Conservation (phyloP, 2,329 filamentous ascomycete species). For the Cladorrhinum sp. region DNA sequence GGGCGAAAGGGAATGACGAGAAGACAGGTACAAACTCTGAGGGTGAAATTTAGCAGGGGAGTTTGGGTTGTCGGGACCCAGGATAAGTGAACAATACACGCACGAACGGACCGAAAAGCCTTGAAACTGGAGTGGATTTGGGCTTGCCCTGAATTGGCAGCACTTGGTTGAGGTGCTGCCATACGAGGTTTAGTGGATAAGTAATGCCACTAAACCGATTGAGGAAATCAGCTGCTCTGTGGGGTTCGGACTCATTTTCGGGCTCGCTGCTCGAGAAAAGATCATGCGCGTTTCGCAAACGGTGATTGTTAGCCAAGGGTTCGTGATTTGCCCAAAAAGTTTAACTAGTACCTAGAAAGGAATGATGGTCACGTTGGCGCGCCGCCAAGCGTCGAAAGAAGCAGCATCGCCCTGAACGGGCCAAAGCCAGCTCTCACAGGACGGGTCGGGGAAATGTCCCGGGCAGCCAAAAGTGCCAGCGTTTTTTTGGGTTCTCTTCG, state of each 20-base stretch:
- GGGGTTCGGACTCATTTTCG: conserved; percentile 18
- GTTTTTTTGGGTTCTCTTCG: not conserved
- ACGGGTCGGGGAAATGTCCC: conserved; percentile 23
- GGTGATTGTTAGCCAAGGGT: conserved; percentile 13
- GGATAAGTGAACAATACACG: conserved; percentile 8
- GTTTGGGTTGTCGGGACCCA: conserved; percentile 6
- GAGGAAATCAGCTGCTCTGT: conserved; percentile 10
- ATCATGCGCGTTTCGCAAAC: conserved; percentile 26
- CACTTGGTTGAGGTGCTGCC: conserved; percentile 1
- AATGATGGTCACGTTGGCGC: conserved; percentile 19
- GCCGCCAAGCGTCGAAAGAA: conserved; percentile 16
- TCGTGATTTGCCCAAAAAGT: conserved; percentile 17
- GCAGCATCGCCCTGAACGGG: conserved; percentile 19
- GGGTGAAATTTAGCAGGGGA: not conserved
- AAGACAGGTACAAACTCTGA: conserved; percentile 2
- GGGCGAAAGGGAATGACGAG: not conserved
- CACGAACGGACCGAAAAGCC: conserved; percentile 24
- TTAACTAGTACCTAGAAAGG: conserved; percentile 22
- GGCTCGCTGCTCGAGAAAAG: conserved; percentile 6
- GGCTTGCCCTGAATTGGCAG: conserved; percentile 16
- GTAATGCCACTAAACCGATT: conserved; percentile 10
- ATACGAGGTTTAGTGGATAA: conserved; percentile 1
- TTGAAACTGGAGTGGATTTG: conserved; percentile 6
- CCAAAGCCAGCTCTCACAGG: conserved; percentile 1
- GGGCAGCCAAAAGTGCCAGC: conserved; percentile 2